Evolutionary conservation across 2,329 filamentous ascomycete genomes (phyloP), one percentile per base, ranked within the genome.

Genomic region (Didymella pinodella): DNA sequence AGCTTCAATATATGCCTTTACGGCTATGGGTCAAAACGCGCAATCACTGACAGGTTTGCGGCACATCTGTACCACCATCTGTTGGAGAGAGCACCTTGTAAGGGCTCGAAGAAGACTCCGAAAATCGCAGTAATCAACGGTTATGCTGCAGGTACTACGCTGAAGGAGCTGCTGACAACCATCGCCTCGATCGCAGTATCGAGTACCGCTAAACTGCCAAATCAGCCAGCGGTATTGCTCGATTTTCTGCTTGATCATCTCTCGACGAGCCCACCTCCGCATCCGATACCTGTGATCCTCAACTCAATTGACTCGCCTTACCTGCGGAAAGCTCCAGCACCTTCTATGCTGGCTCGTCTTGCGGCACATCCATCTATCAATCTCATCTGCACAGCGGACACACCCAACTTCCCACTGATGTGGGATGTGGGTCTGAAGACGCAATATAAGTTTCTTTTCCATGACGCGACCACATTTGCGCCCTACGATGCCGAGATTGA

Each of bases 401-500:
- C 92, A 8, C 92, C 93, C 7, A 92, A 91, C 69, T 97, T 97
- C 71, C 82, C 92, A 0, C 79, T 97, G 1, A 84, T 98, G 49
- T 99, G 94, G 93, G 93, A 97, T 77, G 89, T 91, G 52, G 89
- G 88, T 54, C 83, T 93, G n/a, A 89, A 91, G 46, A 89, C 92
- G 16, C 86, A 90, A 28, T 92, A 93, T 78, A 90, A 91, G 75
- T 93, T 97, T 67, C 81, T 92, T 28, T 97, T 96, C 78, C 95
- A 99, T 79, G 93, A 99, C 79, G 90, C 90, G 70, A 98, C 95
- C 0, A 98, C 95, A 0, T 97, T 97, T 72, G 83, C 86, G 0
- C 84, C 91, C 0, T 92, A 91, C 67, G 82, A 84, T 11, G 83
- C 85, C 11, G 93, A 97, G 75, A 80, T 92, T 7, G 92, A 96